Evolutionary conservation across 768 basidiomycete genomes (phyloP), one percentile per base, ranked within the genome.

Genomic region (Boletus eberwhitei): DNA sequence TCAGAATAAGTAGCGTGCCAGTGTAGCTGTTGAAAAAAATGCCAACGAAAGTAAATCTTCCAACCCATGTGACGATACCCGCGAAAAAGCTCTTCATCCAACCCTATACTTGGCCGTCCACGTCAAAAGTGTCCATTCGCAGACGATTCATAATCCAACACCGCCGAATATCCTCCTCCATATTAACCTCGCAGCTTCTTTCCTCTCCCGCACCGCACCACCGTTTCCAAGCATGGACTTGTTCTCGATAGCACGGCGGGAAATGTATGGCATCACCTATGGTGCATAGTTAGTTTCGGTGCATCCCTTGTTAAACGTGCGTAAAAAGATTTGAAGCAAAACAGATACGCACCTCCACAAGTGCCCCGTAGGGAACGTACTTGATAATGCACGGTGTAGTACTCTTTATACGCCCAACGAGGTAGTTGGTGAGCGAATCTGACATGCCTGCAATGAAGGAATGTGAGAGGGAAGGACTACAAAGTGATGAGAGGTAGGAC

Each of bases 171-270:
- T 36, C 34, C 71, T 68, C 41, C 39, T 60, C 70, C 69, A 72
- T 36, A 70, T 70, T 4, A 48, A 44, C 29, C 50, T 55, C 2
- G 68, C 69, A 13, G 64, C 66, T 37, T 59, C 62, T 22, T 68
- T 70, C 48, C 70, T 66, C 59, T 72, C 71, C 36, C 63, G 59
- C 17, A 72, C 70, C 0, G 92, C 91, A 13, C 78, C 83, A 2
- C 87, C 88, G 19, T 80, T 75, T 16, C 87, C 88, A 26, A 98
- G 80, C 2, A 97, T 79, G 0, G 87, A 86, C 71, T 93, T 95
- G 75, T 98, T 97, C 83, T 97, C 94, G 42, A 93, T 85, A 1
- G 93, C 94, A 16, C 95, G 79, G 32, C 93, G 80, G 38, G 87
- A 80, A 9, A 97, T 80, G 68, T 96, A 98, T 0, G 95, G 93